phyloP scores from a whole-genome alignment of 78 protist genomes.

The Dictyostelium discoideum region DNA sequence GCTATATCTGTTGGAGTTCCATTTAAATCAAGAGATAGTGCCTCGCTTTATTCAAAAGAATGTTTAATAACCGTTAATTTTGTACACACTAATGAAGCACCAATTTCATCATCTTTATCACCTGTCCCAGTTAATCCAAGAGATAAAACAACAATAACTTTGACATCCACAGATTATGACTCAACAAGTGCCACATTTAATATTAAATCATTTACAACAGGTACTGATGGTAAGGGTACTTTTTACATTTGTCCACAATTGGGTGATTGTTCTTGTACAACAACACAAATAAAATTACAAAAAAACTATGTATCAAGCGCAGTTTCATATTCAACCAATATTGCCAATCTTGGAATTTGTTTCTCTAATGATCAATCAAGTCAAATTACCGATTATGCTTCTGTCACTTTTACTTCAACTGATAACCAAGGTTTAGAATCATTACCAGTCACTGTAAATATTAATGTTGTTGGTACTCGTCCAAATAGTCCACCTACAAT shows the following conservation, averaged over 20 bases:
- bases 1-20: background rate
- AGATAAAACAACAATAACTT: background rate
- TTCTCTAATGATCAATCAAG: background rate
- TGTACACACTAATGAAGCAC: background rate
- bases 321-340: background rate
- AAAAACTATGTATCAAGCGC: background rate
- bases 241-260: background rate
- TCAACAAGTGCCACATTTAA: background rate
- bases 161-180: background rate
- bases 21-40: slow-evolving; percentile 7
- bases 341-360: background rate
- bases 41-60: background rate
- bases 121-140: background rate
- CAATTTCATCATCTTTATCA: background rate
- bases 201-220: background rate
- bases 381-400: background rate
- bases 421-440: background rate
- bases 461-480: slow-evolving; percentile 19
- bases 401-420: background rate
- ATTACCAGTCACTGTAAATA: background rate
- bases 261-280: background rate
- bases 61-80: background rate
- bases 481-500: slow-evolving; percentile 2
- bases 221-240: background rate
- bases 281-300: background rate